Percentiles rank a stretch among this genome's conserved stretches.
phyloP scores from a whole-genome alignment of 129 eudicot genomes.

The Pulicaria dysenterica region DNA sequence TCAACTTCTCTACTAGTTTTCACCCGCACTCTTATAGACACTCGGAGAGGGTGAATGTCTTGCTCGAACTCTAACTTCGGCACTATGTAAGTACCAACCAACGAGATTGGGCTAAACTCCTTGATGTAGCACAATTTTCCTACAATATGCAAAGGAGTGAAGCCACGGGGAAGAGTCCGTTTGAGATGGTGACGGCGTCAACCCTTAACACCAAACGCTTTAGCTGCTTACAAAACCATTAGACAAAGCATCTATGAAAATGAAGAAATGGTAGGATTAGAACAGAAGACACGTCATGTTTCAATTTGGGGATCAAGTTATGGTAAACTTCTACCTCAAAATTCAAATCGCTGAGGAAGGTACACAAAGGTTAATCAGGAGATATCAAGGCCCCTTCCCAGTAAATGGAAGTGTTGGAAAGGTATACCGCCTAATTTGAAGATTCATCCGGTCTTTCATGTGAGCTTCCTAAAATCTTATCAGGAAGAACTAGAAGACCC shows the following conservation, averaged over 20 bases:
- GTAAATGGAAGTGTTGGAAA: too few relatives aligned
- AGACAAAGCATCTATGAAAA: neutral
- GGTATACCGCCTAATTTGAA: too few relatives aligned
- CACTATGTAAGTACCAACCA: too few relatives aligned
- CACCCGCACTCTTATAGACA: too few relatives aligned
- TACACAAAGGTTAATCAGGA: neutral
- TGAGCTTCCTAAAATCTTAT: too few relatives aligned
- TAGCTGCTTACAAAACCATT: neutral
- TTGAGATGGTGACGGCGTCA: neutral
- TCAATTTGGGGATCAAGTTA: neutral
- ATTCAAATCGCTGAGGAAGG: neutral
- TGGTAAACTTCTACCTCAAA: slow-evolving; percentile 2
- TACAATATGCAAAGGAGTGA: too few relatives aligned
- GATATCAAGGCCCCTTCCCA: neutral
- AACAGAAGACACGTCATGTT: neutral
- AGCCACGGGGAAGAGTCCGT: slow-evolving; percentile 5
- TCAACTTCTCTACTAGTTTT: neutral
- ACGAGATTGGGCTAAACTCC: too few relatives aligned
- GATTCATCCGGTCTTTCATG: too few relatives aligned
- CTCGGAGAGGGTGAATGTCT: too few relatives aligned
- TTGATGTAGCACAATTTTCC: slow-evolving; percentile 8
- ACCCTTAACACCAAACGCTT: neutral
- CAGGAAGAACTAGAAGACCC: too few relatives aligned
- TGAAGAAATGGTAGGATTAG: slow-evolving; percentile 15
- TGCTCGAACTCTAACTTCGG: too few relatives aligned